phyloP scores from a whole-genome alignment of 352 stramenopile species.

The Globisporangium nodosum region DNA sequence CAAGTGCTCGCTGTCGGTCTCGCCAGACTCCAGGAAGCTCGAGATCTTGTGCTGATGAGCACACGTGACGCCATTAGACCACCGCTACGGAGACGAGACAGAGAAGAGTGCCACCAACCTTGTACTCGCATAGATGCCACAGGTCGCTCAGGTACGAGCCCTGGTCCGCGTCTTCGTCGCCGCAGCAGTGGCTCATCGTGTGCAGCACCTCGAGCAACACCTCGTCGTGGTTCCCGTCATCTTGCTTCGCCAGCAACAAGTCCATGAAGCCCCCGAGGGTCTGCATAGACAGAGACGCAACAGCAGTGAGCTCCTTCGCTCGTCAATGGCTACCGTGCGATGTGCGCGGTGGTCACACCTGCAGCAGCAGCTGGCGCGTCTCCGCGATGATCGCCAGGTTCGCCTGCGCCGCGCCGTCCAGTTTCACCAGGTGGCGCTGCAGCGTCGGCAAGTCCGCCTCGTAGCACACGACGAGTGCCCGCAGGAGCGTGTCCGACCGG shows the following conservation, averaged over 20 bases:
- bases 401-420: slow-evolving; percentile 32
- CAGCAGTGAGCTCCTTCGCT: not conserved
- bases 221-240: slow-evolving; percentile 21
- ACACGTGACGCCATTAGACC: not conserved
- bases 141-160: slow-evolving; percentile 72
- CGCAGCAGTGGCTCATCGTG: slow-evolving; percentile 46
- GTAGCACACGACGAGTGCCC: slow-evolving; percentile 49
- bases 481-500: slow-evolving; percentile 32
- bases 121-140: slow-evolving; percentile 58
- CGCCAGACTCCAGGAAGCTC: slow-evolving; percentile 40
- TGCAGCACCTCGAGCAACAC: slow-evolving; percentile 55
- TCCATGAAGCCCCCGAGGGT: slow-evolving; percentile 30
- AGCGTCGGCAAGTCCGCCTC: slow-evolving; percentile 44
- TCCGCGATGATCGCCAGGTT: slow-evolving; percentile 39
- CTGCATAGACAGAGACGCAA: not conserved
- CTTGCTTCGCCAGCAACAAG: slow-evolving; percentile 26
- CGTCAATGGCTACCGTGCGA: no score
- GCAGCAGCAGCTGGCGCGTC: slow-evolving; percentile 34
- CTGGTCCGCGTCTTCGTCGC: slow-evolving; percentile 42
- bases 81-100: no score
- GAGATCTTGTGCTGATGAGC: slow-evolving; percentile 36
- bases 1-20: slow-evolving; percentile 53
- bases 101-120: slow-evolving; percentile 14
- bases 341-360: slow-evolving; percentile 12
- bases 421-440: slow-evolving; percentile 34